phyloP scores from a whole-genome alignment of 495 filamentous ascomycete genomes.

The Hyaloscypha variabilis region DNA sequence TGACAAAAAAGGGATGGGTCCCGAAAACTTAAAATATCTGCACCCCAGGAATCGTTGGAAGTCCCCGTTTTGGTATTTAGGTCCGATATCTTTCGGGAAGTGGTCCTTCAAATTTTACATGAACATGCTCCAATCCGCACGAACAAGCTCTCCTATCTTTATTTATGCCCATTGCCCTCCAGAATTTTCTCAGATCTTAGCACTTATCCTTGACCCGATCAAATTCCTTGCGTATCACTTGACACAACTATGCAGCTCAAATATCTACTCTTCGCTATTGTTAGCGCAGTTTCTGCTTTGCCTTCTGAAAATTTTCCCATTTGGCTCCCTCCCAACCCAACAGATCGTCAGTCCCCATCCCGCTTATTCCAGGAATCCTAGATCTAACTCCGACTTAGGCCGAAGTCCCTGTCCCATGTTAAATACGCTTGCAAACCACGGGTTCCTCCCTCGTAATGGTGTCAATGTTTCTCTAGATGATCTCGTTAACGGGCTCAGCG shows the following conservation, averaged over 20 bases:
- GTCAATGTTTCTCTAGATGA: constrained; percentile 17
- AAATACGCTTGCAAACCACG: constrained; percentile 14
- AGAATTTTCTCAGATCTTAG: background rate
- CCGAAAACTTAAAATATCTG: background rate
- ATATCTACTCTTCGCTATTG: background rate
- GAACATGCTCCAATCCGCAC: no score
- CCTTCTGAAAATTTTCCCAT: background rate
- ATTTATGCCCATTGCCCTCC: background rate
- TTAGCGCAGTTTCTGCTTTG: background rate
- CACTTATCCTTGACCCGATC: background rate
- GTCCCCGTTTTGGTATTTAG: background rate
- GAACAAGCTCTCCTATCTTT: no score
- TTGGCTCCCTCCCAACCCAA: constrained; percentile 7
- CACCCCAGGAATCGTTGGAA: background rate
- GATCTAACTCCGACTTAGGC: constrained; percentile 4
- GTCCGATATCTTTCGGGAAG: background rate
- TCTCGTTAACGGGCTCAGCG: constrained; percentile 6
- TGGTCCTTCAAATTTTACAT: background rate
- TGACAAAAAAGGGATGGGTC: background rate
- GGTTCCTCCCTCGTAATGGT: constrained; percentile 13
- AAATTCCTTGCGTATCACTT: background rate
- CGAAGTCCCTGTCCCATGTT: constrained; percentile 23
- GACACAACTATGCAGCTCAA: background rate
- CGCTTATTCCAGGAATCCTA: background rate
- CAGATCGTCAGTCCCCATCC: constrained; percentile 7